phyloP scores from a whole-genome alignment of 2,329 filamentous ascomycete genomes.

The Cladosporium velox region DNA sequence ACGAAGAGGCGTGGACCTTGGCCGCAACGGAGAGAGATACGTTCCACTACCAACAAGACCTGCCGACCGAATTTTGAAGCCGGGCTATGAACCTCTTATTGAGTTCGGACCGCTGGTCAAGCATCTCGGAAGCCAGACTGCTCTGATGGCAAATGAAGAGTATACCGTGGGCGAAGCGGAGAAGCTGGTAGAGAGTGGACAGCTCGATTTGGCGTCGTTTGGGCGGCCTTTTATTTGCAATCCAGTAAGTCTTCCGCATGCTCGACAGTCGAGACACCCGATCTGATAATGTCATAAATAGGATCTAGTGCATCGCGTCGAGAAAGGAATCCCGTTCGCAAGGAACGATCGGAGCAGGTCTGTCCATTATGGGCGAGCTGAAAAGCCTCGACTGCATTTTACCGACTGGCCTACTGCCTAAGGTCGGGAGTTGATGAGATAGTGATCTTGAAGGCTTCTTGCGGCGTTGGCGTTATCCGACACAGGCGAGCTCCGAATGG shows the following conservation, averaged over 20 bases:
- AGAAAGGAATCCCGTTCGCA: neutral
- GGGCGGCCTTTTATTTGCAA: slow-evolving; percentile 6
- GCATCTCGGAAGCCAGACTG: neutral
- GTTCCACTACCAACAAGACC: neutral
- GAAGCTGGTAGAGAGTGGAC: neutral
- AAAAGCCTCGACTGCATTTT: neutral
- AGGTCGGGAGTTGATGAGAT: neutral
- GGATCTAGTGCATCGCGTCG: neutral
- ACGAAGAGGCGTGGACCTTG: neutral
- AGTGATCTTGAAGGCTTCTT: neutral
- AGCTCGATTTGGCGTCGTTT: neutral
- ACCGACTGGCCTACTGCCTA: slow-evolving; percentile 2
- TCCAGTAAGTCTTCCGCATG: neutral
- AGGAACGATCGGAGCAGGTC: slow-evolving; percentile 1
- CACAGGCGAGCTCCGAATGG: too few relatives aligned
- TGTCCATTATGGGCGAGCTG: slow-evolving; percentile 1
- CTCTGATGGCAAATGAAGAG: slow-evolving; percentile 4
- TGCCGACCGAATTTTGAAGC: neutral
- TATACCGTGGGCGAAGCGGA: neutral
- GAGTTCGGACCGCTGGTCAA: neutral
- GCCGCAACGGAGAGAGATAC: neutral
- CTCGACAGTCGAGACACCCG: too few relatives aligned
- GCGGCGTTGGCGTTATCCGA: too few relatives aligned
- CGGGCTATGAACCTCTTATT: neutral
- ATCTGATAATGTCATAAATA: neutral